Evolutionary conservation across 768 basidiomycete species (phyloP).

Genomic region (Trametes meyenii): DNA sequence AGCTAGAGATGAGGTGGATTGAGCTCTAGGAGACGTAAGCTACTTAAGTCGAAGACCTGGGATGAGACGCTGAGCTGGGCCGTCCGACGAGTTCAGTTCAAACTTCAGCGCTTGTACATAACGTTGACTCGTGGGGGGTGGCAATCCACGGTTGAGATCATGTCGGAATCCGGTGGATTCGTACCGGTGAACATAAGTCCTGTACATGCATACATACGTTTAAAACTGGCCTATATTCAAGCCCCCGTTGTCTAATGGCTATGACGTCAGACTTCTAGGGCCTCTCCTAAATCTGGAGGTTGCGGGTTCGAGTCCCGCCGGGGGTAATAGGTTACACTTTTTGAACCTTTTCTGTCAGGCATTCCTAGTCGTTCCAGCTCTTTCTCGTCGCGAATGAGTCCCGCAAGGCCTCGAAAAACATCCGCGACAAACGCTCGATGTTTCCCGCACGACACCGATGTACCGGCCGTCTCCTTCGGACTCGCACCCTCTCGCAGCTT

Average conservation of each 20-base stretch:
- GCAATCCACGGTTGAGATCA: no score
- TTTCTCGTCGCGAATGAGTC: background rate
- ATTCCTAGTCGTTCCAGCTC: background rate
- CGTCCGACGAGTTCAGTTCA: no score
- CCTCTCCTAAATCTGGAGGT: conserved; percentile 1
- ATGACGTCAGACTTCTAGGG: conserved; percentile 15
- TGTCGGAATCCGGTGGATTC: no score
- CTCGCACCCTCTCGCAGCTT: background rate
- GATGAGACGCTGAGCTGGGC: no score
- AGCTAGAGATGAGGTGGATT: no score
- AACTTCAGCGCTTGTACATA: no score
- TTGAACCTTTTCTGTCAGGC: background rate
- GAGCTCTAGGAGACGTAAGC: no score
- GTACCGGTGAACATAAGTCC: no score
- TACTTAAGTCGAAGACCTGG: no score
- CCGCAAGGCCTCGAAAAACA: background rate
- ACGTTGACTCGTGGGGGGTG: no score
- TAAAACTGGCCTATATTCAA: no score
- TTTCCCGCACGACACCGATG: background rate
- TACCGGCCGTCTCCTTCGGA: background rate
- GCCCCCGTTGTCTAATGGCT: conserved; percentile 19
- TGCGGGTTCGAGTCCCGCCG: conserved; percentile 20
- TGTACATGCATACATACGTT: no score
- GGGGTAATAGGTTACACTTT: conserved; percentile 11
- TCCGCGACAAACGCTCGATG: background rate